Percentiles rank a stretch among this genome's conserved stretches.
phyloP scores from a whole-genome alignment of 2,329 filamentous ascomycete genomes.

The Eutypa lata region DNA sequence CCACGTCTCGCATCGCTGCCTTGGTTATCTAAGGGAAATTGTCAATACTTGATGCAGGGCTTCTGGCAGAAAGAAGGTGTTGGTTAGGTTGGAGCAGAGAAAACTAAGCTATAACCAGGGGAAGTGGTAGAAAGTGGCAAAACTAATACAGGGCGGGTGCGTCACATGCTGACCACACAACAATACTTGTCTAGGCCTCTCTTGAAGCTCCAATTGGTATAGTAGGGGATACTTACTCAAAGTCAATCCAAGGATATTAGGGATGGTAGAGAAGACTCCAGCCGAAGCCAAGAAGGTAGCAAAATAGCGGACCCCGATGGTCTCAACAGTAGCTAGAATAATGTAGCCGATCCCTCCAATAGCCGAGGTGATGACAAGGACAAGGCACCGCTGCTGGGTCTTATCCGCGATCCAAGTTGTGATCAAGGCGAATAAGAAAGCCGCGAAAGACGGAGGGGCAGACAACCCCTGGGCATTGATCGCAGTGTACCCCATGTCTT shows the following conservation, averaged over 20 bases:
- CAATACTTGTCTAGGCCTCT: too few species aligned
- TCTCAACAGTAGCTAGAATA: slow-evolving; percentile 24
- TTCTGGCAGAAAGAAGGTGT: too few species aligned
- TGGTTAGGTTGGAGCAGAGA: too few species aligned
- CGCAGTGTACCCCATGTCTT: slow-evolving; percentile 65
- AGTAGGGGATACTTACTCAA: slow-evolving; percentile 16
- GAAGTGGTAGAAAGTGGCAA: too few species aligned
- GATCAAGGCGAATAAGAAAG: slow-evolving; percentile 21
- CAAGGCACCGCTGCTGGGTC: slow-evolving; percentile 23
- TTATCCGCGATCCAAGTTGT: slow-evolving; percentile 24
- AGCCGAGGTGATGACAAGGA: slow-evolving; percentile 14
- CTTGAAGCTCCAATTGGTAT: too few species aligned
- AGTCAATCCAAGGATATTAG: slow-evolving; percentile 22
- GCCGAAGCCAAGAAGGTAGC: slow-evolving; percentile 44
- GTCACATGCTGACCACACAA: too few species aligned
- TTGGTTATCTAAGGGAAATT: slow-evolving; percentile 22
- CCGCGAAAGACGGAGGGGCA: slow-evolving; percentile 22
- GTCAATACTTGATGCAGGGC: too few species aligned
- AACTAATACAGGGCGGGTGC: too few species aligned
- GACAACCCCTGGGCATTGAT: slow-evolving; percentile 24
- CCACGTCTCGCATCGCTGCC: slow-evolving; percentile 23
- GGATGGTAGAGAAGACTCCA: slow-evolving; percentile 32
- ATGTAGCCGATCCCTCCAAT: slow-evolving; percentile 25
- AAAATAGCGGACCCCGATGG: slow-evolving; percentile 41
- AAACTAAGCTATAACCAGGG: too few species aligned